These are phyloP conservation scores for Entrophospora sp. DNA, from an alignment of 192 early-diverging fungal species.

Conservation along the genomic window DNA sequence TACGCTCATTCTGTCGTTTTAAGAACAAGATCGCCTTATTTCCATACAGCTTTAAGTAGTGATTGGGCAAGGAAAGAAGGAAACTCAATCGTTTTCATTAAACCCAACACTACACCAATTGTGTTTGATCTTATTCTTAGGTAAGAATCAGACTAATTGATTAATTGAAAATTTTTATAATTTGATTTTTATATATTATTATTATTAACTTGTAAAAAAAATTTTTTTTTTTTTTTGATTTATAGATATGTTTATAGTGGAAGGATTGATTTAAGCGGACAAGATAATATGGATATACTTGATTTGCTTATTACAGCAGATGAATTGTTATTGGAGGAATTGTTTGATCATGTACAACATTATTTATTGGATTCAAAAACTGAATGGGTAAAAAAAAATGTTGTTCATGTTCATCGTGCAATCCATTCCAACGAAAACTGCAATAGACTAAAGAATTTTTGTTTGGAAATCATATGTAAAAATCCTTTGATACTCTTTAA, in stretches of 20 bases:
- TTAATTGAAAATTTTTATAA: too few species aligned
- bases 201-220: neutral
- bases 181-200: neutral
- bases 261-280: neutral
- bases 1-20: slow-evolving; percentile 12
- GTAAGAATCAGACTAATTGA: too few species aligned
- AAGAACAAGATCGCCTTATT: slow-evolving; percentile 8
- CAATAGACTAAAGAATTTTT: neutral
- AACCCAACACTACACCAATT: slow-evolving; percentile 9
- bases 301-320: slow-evolving; percentile 16
- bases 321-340: slow-evolving; percentile 14
- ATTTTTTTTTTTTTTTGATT: neutral
- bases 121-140: slow-evolving; percentile 16
- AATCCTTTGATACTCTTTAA: slow-evolving; percentile 10
- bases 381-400: slow-evolving; percentile 4
- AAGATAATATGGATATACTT: slow-evolving; percentile 1
- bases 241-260: slow-evolving; percentile 18
- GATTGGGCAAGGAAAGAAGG: slow-evolving; percentile 13
- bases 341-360: slow-evolving; percentile 12
- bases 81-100: neutral
- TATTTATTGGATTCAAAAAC: neutral
- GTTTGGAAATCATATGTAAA: slow-evolving; percentile 14
- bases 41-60: neutral
- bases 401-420: neutral
- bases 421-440: neutral